A percentile compares a stretch with the other conserved stretches of the same genome.
phyloP scores from a whole-genome alignment of 139 green algal species.

The Micractinium sp. region DNA sequence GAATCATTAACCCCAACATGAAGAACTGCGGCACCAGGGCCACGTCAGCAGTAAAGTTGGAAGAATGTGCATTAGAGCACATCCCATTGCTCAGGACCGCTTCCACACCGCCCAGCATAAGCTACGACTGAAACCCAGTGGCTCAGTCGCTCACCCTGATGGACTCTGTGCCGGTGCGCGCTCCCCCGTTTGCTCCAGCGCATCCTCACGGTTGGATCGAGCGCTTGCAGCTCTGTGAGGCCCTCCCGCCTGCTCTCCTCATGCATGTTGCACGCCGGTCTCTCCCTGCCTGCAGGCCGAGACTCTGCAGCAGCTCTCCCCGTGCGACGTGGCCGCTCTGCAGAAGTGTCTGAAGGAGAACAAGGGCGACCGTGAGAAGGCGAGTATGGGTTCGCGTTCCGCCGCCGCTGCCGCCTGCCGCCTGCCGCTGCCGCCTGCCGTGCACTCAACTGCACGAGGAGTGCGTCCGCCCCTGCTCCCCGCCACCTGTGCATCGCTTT shows the following conservation, averaged over 20 bases:
- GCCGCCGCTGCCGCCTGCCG: neutral
- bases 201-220: neutral
- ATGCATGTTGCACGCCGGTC: neutral
- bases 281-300: neutral
- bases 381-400: neutral
- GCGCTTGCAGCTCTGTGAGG: neutral
- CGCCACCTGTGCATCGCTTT: neutral
- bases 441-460: neutral
- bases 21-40: too few relatives aligned
- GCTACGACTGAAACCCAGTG: too few relatives aligned
- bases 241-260: neutral
- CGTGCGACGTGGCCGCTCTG: slow-evolving; percentile 53
- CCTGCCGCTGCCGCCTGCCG: neutral
- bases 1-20: too few relatives aligned
- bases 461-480: neutral
- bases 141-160: neutral
- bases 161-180: neutral
- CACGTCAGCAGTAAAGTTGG: too few relatives aligned
- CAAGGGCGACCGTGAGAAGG: slow-evolving; percentile 53
- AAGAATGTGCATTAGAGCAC: too few relatives aligned
- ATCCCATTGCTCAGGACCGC: too few relatives aligned
- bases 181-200: too few relatives aligned
- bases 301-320: slow-evolving; percentile 35
- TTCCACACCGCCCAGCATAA: too few relatives aligned
- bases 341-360: slow-evolving; percentile 57